Base-by-base conservation (phyloP, 108 stramenopile genomes). In the Epithemia pelagica region DNA sequence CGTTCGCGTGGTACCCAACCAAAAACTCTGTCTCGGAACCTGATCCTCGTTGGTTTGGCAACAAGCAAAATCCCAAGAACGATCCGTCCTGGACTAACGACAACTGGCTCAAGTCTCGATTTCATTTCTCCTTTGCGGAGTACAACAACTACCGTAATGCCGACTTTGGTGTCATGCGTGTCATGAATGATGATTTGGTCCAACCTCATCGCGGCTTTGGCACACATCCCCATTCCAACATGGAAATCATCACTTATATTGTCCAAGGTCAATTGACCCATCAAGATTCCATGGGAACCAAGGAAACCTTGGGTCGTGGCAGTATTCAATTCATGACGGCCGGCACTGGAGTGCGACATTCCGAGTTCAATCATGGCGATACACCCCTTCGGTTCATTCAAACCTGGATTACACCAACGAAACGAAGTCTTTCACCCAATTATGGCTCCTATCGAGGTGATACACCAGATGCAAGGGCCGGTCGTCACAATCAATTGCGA, bases 251-350 rank as follows among this genome's bases (percentile, higher is more conserved):
- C 52, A 87, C 87, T 10, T 92, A 87, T 53, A 64, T 86, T 27
- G 83, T 92, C 7, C 55, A 81, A 19, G 91, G 91, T 22, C 59
- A 69, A 54, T 74, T 92, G 33, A 81, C 80, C 19, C 91, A 92
- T 62, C 54, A 82, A 66, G 92, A 94, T 66, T 62, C 55, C 53
- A 83, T 87, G 74, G 92, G 92, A 18, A 87, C 82, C 29, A 68
- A 77, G 32, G 92, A 23, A 64, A 62, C 51, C 74, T 87, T n/a
- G n/a, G n/a, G n/a, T n/a, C n/a, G n/a, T n/a, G n/a, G n/a, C n/a
- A n/a, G n/a, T n/a, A n/a, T n/a, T 28, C 90, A 93, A 75, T 93
- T 86, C 70, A 86, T 85, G 84, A 82, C 84, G 56, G 88, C 91
- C 2, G 91, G 91, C 27, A 67, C 29, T 24, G 91, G 91, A 53